These are phyloP conservation scores for Camelina laxa DNA, from an alignment of 345 rosid species.

Conservation along the genomic window DNA sequence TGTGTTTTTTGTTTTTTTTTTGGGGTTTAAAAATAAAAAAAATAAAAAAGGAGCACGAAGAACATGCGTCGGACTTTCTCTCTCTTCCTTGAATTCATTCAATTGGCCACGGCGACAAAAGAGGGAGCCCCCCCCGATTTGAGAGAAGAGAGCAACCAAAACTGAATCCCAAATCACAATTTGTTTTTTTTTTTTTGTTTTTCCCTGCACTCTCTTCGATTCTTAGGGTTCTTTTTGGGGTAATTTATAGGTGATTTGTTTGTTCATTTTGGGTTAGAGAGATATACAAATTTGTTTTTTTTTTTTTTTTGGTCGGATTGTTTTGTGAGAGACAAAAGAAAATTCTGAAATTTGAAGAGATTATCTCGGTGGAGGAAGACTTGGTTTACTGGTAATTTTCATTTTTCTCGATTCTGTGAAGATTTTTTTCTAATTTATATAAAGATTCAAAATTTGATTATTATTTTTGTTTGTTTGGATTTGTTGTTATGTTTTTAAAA, in stretches of 20 bases:
- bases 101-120: slow-evolving; percentile 43
- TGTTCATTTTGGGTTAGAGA: slow-evolving; percentile 18
- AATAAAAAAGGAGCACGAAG: slow-evolving; percentile 43
- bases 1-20: background rate
- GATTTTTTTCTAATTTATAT: background rate
- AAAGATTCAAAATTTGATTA: background rate
- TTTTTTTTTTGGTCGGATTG: background rate
- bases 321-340: background rate
- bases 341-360: background rate
- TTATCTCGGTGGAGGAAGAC: background rate
- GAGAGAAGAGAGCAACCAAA: slow-evolving; percentile 1
- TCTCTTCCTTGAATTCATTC: slow-evolving; percentile 41
- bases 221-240: background rate
- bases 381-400: slow-evolving; percentile 3
- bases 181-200: background rate
- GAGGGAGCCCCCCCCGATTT: background rate
- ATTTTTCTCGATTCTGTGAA: background rate
- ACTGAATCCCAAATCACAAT: background rate
- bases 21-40: too few relatives aligned
- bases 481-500: background rate
- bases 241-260: slow-evolving; percentile 3
- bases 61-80: slow-evolving; percentile 47
- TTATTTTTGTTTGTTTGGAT: background rate
- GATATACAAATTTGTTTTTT: background rate
- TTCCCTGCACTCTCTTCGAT: slow-evolving; percentile 9